Evolutionary conservation across 2,329 filamentous ascomycete species (phyloP), one percentile per base, ranked within the genome.

Genomic region (Remersonia thermophila): DNA sequence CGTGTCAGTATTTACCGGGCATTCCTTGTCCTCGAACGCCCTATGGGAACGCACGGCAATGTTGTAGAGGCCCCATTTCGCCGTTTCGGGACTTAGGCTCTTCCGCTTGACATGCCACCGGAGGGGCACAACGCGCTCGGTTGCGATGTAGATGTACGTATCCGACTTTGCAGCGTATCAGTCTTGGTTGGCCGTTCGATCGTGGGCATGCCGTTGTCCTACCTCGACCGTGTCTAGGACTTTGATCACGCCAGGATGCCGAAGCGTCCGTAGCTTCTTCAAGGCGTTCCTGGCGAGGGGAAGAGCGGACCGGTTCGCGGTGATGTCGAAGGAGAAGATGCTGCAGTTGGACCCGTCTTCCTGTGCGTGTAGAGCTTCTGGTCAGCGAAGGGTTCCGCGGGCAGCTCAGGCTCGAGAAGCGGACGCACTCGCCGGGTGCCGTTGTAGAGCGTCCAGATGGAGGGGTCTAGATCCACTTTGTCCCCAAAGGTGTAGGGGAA

Each of bases 401-500:
- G 20, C 5, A 6, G 5, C 5, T 23, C 9, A 9, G 20, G 20
- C 9, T 5, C 20, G 20, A 23, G 20, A 23, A 23, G 9, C 9
- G 12, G 27, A 54, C 66, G 45, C 70, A 91, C 87, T 62, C 84
- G 77, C 63, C 82, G 91, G 38, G 83, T 94, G 53, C 85, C 91
- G 61, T 96, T 95, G 61, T 91, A 80, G 40, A 98, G 65, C n/a
- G 82, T 83, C 87, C 91, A 98, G 51, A 96, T 87, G 17, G 89
- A 94, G 54, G 91, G 78, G 56, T 93, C 84, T 36, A 91, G 69
- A 56, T 96, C 89, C 41, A 96, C 82, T 56, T 81, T 77, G 59
- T 98, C 91, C 51, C 87, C 89, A 55, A 96, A 91, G 32, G 73
- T 80, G 57, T 94, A 96, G 4, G 86, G 86, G 55, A 95, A 93